Evolutionary conservation across 2,329 filamentous ascomycete genomes (phyloP).

Genomic region (Sclerotinia borealis): DNA sequence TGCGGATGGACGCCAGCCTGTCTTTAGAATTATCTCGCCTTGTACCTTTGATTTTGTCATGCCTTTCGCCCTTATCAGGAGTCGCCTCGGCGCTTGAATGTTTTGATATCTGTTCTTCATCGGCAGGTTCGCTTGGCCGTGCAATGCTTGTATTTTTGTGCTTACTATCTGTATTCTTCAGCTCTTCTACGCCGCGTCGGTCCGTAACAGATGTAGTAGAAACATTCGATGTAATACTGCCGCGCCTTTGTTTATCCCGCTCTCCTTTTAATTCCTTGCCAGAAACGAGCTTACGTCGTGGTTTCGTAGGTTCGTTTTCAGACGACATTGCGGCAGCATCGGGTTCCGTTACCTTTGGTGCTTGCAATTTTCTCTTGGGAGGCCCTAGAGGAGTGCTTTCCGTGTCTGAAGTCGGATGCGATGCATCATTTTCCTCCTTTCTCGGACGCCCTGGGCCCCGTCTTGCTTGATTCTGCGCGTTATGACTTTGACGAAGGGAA

Average conservation of each 20-base stretch:
- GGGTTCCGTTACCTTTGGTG: slow-evolving; percentile 46
- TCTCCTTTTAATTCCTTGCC: slow-evolving; percentile 55
- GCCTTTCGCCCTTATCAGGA: slow-evolving; percentile 23
- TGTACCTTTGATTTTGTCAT: slow-evolving; percentile 52
- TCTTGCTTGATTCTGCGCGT: slow-evolving; percentile 20
- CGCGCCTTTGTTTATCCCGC: slow-evolving; percentile 46
- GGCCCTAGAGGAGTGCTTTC: slow-evolving; percentile 30
- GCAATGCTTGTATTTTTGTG: slow-evolving; percentile 22
- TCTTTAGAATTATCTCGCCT: slow-evolving; percentile 58
- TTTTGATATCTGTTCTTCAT: slow-evolving; percentile 15
- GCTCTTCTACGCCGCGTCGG: slow-evolving; percentile 36
- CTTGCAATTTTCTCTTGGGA: slow-evolving; percentile 43
- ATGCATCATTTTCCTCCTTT: slow-evolving; percentile 39
- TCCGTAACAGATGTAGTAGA: slow-evolving; percentile 47
- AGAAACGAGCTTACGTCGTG: slow-evolving; percentile 57
- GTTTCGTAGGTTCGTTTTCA: slow-evolving; percentile 47
- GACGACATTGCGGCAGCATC: slow-evolving; percentile 45
- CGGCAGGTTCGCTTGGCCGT: slow-evolving; percentile 8
- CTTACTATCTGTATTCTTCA: slow-evolving; percentile 48
- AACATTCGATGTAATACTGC: slow-evolving; percentile 51
- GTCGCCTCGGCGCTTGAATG: slow-evolving; percentile 15
- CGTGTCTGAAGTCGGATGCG: slow-evolving; percentile 23
- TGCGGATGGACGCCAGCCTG: slow-evolving; percentile 40
- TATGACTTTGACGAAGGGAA: slow-evolving; percentile 20
- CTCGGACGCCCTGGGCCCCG: slow-evolving; percentile 47